Evolutionary conservation across 495 filamentous ascomycete genomes (phyloP).

Genomic region (Achaetomiella virescens): DNA sequence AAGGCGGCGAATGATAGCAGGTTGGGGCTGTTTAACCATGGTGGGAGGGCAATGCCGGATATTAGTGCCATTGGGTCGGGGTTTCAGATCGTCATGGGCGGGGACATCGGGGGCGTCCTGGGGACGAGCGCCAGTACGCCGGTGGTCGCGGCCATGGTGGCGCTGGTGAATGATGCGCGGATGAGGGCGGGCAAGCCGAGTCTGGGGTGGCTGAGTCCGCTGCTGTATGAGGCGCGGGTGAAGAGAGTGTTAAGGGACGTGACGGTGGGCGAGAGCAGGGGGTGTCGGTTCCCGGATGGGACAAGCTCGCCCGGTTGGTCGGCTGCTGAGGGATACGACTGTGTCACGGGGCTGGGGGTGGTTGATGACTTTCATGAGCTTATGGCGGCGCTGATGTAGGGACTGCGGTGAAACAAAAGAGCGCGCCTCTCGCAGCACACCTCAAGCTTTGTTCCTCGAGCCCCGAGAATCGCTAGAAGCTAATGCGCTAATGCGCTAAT

Average conservation of each 20-base stretch:
- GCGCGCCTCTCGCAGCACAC: too few species aligned
- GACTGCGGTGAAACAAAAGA: not conserved
- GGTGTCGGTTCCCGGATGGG: conserved; percentile 28
- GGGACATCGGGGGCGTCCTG: conserved; percentile 27
- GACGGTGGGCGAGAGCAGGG: conserved; percentile 26
- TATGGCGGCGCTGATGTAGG: conserved; percentile 20
- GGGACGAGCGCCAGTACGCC: conserved; percentile 40
- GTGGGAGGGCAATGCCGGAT: conserved; percentile 69
- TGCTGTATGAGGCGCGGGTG: conserved; percentile 29
- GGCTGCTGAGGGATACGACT: conserved; percentile 32
- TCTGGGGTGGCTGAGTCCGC: conserved; percentile 36
- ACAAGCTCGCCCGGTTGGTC: conserved; percentile 25
- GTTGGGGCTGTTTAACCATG: conserved; percentile 46
- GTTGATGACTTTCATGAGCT: conserved; percentile 33
- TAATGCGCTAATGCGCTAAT: too few species aligned
- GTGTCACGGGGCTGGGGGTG: conserved; percentile 35
- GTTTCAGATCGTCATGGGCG: conserved; percentile 33
- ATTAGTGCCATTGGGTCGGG: conserved; percentile 43
- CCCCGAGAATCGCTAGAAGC: too few species aligned
- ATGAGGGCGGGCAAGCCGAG: conserved; percentile 34
- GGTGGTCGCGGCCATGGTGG: conserved; percentile 36
- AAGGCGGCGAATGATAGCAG: conserved; percentile 31
- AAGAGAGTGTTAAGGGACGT: conserved; percentile 30
- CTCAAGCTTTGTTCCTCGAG: too few species aligned
- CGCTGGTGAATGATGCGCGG: conserved; percentile 36